These are phyloP conservation scores for Sphagnum tenellum DNA, from an alignment of 225 moss, liverwort and hornwort genomes.

Conservation along the genomic window DNA sequence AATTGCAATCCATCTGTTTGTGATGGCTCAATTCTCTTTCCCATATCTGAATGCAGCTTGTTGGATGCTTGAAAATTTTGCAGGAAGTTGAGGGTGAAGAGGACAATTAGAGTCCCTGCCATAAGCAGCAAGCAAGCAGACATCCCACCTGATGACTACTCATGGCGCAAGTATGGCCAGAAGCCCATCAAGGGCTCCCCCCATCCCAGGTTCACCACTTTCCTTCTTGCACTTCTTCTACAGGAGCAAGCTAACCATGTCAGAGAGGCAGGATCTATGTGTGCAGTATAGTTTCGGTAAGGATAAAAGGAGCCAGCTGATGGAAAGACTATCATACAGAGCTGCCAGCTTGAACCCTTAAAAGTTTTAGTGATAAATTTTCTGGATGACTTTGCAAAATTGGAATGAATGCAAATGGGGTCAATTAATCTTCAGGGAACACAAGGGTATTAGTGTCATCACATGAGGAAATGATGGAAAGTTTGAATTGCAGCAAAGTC, in stretches of 20 bases:
- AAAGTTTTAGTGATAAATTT: background rate
- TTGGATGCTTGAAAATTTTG: background rate
- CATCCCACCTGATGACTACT: slow-evolving; percentile 91
- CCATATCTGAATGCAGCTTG: background rate
- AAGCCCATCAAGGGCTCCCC: slow-evolving; percentile 98
- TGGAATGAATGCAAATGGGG: too few species aligned
- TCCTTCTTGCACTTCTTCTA: background rate
- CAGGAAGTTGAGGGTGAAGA: slow-evolving; percentile 74
- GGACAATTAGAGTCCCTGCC: slow-evolving; percentile 63
- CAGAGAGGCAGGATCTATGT: too few species aligned
- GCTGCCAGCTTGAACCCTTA: background rate
- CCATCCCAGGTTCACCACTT: slow-evolving; percentile 59
- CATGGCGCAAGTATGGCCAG: slow-evolving; percentile 97
- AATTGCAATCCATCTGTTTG: slow-evolving; percentile 2
- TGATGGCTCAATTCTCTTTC: background rate
- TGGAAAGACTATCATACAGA: background rate
- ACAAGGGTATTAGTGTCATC: too few species aligned
- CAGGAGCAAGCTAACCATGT: too few species aligned
- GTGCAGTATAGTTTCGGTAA: too few species aligned
- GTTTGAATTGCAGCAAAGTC: too few species aligned
- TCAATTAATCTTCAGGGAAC: too few species aligned
- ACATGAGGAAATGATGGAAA: too few species aligned
- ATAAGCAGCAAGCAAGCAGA: slow-evolving; percentile 94
- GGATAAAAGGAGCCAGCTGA: too few species aligned
- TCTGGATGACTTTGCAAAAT: too few species aligned